Percentiles rank a stretch among this genome's conserved stretches.
These are phyloP conservation scores for Thozetella sp. DNA, from an alignment of 495 filamentous ascomycete genomes.

Conservation along the genomic window DNA sequence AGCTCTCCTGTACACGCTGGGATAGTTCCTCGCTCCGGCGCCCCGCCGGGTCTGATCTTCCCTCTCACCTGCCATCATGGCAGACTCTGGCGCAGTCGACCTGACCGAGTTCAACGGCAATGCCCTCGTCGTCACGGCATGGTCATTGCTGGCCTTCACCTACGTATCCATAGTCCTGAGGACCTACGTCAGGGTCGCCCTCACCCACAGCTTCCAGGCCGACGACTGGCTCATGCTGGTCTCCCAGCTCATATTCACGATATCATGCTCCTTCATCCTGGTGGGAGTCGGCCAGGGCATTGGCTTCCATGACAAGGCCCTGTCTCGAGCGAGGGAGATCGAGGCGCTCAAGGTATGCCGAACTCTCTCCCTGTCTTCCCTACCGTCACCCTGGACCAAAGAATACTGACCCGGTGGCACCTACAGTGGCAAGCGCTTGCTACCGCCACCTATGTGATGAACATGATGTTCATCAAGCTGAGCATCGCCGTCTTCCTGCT, in stretches of 20 bases:
- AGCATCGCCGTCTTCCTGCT: constrained; percentile 44
- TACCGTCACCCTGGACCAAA: background rate
- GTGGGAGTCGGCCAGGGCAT: constrained; percentile 30
- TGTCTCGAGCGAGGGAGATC: constrained; percentile 30
- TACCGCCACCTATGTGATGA: constrained; percentile 33
- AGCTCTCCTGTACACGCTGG: background rate
- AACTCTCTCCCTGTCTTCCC: no score
- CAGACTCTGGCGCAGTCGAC: background rate
- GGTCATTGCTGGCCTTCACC: constrained; percentile 26
- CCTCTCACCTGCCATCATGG: background rate
- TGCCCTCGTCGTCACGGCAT: constrained; percentile 26
- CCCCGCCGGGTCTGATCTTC: no score
- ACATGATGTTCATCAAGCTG: constrained; percentile 48
- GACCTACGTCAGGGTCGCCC: constrained; percentile 30
- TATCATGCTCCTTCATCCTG: constrained; percentile 32
- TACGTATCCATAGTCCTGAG: constrained; percentile 33
- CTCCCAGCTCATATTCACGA: constrained; percentile 32
- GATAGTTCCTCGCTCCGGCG: no score
- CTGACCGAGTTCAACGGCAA: constrained; percentile 29
- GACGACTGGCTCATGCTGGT: constrained; percentile 45
- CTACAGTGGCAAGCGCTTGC: constrained; percentile 37
- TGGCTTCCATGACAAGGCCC: constrained; percentile 33
- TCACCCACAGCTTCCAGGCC: constrained; percentile 37
- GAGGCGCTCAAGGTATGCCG: constrained; percentile 29
- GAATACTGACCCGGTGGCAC: background rate